phyloP scores from a whole-genome alignment of 148 eudicot species.

The Agrostemma githago region DNA sequence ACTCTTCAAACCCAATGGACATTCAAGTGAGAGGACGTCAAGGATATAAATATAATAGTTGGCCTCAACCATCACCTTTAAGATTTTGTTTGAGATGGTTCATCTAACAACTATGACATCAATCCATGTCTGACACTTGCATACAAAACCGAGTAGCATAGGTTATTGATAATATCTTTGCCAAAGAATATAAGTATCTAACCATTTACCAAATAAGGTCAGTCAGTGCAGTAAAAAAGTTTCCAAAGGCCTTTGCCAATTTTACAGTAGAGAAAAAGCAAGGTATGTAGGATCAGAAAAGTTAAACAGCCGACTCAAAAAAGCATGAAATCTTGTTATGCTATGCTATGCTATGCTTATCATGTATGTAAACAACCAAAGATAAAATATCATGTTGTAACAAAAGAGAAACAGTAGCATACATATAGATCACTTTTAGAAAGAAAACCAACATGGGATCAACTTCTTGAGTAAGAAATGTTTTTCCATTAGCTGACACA shows the following conservation, averaged over 20 bases:
- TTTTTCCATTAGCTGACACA: constrained; percentile 10
- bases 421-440: neutral
- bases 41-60: too few species aligned
- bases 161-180: neutral
- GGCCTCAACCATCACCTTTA: too few species aligned
- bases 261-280: neutral
- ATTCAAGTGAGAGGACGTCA: too few species aligned
- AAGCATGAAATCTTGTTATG: neutral
- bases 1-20: too few species aligned
- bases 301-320: constrained; percentile 12
- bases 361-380: neutral
- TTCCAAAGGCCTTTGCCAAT: neutral
- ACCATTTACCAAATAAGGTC: neutral
- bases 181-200: neutral
- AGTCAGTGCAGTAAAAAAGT: neutral
- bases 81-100: too few species aligned
- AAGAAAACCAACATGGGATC: constrained; percentile 8
- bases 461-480: constrained; percentile 9
- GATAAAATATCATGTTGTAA: neutral
- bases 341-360: too few species aligned
- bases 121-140: too few species aligned
- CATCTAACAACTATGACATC: too few species aligned
- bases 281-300: constrained; percentile 14
- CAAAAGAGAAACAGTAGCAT: constrained; percentile 3
- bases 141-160: too few species aligned